phyloP scores from a whole-genome alignment of 2,329 filamentous ascomycete species.

The Alternaria rosae region DNA sequence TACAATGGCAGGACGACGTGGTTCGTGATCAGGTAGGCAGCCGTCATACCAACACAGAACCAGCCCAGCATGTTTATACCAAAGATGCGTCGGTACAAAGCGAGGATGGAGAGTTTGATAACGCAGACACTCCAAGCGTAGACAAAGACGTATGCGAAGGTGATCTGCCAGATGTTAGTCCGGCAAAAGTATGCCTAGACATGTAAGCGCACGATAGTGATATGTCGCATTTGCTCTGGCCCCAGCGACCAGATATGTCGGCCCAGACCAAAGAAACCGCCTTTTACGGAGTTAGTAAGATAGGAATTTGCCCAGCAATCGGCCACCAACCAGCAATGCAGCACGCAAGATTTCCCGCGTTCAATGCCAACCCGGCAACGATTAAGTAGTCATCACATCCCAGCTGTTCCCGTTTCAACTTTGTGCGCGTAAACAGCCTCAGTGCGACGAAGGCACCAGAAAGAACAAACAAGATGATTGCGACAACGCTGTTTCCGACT shows the following conservation, averaged over 20 bases:
- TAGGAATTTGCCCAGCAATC: not conserved
- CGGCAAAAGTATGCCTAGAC: not conserved
- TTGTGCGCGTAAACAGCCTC: not conserved
- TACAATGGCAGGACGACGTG: slow-evolving; percentile 1
- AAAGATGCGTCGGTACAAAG: not conserved
- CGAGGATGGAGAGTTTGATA: not conserved
- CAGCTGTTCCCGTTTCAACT: not conserved
- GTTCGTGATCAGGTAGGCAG: not conserved
- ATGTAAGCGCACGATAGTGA: not conserved
- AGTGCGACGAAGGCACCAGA: not conserved
- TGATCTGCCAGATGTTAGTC: not conserved
- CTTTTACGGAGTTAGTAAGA: not conserved
- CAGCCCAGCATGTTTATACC: not conserved
- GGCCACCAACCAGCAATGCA: not conserved
- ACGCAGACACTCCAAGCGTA: not conserved
- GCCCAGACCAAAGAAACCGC: not conserved
- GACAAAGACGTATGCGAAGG: not conserved
- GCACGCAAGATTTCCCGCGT: not conserved
- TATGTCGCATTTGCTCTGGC: not conserved
- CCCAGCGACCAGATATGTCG: not conserved
- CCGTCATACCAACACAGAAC: not conserved
- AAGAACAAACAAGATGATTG: not conserved
- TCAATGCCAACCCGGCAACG: not conserved
- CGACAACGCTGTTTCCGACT: not conserved
- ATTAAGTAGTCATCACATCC: not conserved